Base-by-base conservation (phyloP, 768 basidiomycete genomes). In the Lentinus tigrinus region DNA sequence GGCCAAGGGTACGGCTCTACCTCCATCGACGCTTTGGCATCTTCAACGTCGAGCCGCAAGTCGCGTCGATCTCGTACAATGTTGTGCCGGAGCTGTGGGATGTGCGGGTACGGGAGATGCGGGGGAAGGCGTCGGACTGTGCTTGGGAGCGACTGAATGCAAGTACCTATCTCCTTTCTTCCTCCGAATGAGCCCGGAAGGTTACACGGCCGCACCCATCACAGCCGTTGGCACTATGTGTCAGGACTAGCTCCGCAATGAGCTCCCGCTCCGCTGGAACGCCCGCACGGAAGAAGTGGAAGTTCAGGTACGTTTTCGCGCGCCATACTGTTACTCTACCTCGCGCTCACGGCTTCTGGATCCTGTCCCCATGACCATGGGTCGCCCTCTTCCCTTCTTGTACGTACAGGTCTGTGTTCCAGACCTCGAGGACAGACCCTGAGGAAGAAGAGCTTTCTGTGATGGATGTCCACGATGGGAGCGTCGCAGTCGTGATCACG, bases 191-290 rank as follows among this genome's bases (percentile, higher is more conserved):
- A 36, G 34, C 17, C 19, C 47, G 51, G 47, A 54, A 27, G 19
- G 21, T 39, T 31, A 28, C 42, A 26, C 38, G 42, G 38, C 19
- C 23, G 21, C 44, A 24, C 21, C 34, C 21, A 17, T 16, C 14
- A 11, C 47, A 59, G 58, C 58, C 58, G 24, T 40, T 59, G 28
- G 58, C 58, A 47, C 52, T 59, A 47, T 52, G 58, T 54, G 39
- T 49, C 17, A 28, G 31, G 7, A 31, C 31, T 31, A 11, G 28
- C 47, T 38, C 50, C 56, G 50, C 56, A 19, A 3, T 39, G 39
- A 46, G 24, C 23, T 11, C 31, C 58, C n/a, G 19, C 31, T 21
- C 39, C 14, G 39, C 40, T 54, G 52, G 26, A 36, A 40, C 37
- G 21, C 36, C 47, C 44, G 54, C 28, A 28, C 40, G 21, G 38